phyloP scores from a whole-genome alignment of 1,139 yeast genomes.

The Hanseniaspora sp. region DNA sequence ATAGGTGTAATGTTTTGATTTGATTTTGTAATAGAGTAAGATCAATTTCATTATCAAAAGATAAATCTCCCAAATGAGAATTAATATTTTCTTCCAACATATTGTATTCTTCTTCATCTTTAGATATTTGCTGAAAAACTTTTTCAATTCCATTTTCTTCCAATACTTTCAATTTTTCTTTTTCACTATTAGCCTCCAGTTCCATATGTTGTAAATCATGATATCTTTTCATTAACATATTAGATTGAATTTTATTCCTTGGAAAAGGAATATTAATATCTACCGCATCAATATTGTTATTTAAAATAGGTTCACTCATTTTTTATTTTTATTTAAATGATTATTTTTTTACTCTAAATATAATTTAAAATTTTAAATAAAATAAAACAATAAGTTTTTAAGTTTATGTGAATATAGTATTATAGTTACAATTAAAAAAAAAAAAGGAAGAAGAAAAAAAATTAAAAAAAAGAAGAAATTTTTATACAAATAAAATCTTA shows the following conservation, averaged over 20 bases:
- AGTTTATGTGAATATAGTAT: neutral
- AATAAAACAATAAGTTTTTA: neutral
- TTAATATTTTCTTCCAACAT: slow-evolving; percentile 23
- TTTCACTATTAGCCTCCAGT: neutral
- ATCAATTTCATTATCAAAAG: slow-evolving; percentile 33
- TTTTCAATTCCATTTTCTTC: slow-evolving; percentile 25
- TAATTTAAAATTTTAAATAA: too few relatives aligned
- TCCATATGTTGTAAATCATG: slow-evolving; percentile 10
- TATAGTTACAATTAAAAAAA: neutral
- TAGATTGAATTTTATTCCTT: slow-evolving; percentile 1
- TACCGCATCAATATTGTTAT: neutral
- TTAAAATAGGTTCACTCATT: neutral
- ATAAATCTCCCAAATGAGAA: slow-evolving; percentile 25
- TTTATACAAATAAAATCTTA: neutral
- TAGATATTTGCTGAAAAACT: slow-evolving; percentile 28
- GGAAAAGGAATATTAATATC: slow-evolving; percentile 14
- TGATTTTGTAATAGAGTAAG: slow-evolving; percentile 50
- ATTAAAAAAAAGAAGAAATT: neutral
- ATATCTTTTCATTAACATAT: slow-evolving; percentile 13
- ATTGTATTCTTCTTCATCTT: slow-evolving; percentile 32
- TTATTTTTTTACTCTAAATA: too few relatives aligned
- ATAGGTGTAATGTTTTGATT: slow-evolving; percentile 59
- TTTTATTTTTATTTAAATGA: too few relatives aligned
- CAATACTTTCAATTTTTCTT: neutral
- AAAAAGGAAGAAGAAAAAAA: neutral